Evolutionary conservation across 306 rosid species (phyloP), one percentile per base, ranked within the genome.

Genomic region (Malus sieversii): DNA sequence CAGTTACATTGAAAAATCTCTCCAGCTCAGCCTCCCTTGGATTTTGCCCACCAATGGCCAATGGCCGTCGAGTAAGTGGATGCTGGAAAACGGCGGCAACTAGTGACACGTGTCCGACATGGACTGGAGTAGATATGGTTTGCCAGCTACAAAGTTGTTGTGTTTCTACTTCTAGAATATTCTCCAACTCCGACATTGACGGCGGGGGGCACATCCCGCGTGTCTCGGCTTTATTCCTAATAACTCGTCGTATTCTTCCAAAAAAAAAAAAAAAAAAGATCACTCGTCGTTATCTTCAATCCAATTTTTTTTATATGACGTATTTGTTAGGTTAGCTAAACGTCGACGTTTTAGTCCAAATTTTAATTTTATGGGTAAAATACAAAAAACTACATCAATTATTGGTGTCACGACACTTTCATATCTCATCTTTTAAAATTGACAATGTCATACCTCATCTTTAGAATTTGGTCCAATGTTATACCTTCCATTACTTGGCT

Each of bases 101-200:
- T 38, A 29, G 2, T 4, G 44, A 70, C 74, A 70, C 61, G 44
- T 48, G 61, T 3, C 18, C 4, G 29, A 70, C 51, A 63, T 4
- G 20, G 13, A 30, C 15, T 30, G 61, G 7, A 53, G 29, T n/a
- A 1, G 22, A 75, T 63, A 46, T 63, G 75, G 71, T 65, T 10
- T 74, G 79, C 79, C 79, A 74, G 79, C 75, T 79, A 71, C 74
- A 59, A 57, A 57, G 62, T 48, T 25, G 38, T 63, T 63, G 30
- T 30, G 18, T 16, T 32, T 25, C 59, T 57, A 40, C 16, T 35
- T 23, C 45, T 30, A 14, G 22, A 73, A 58, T 59, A 67, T 70
- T 77, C 65, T 61, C 69, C 51, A 22, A 3, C 71, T 60, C 38
- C 2, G 30, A 60, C 35, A 6, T 15, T 57, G 67, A 67, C 32